These are phyloP conservation scores for Fraxinus pennsylvanica DNA, from an alignment of 257 asterid species.

Conservation along the genomic window DNA sequence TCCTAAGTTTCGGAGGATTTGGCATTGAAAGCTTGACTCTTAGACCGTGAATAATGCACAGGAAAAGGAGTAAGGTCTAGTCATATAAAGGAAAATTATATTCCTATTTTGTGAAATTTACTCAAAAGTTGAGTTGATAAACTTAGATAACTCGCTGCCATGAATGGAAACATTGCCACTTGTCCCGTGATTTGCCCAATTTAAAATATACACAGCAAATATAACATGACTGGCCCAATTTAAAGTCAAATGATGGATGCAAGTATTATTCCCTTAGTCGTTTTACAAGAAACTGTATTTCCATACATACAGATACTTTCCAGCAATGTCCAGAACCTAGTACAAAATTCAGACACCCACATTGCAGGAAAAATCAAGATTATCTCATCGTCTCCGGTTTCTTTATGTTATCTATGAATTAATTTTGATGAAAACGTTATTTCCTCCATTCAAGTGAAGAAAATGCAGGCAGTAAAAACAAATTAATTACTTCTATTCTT, in stretches of 20 bases:
- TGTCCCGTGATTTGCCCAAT: background rate
- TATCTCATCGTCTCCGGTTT: background rate
- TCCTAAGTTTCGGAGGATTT: background rate
- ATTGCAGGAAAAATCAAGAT: background rate
- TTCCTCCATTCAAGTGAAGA: background rate
- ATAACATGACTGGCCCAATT: background rate
- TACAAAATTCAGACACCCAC: background rate
- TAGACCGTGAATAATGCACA: background rate
- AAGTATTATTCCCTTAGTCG: background rate
- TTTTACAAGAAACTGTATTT: background rate
- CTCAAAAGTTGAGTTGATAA: background rate
- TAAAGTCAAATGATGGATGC: background rate
- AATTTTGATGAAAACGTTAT: background rate
- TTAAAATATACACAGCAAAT: too few species aligned
- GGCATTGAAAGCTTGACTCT: background rate
- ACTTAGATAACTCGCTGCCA: background rate
- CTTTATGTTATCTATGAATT: background rate
- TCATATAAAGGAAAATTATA: background rate
- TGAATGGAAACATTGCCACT: background rate
- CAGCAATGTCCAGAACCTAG: background rate
- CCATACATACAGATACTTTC: background rate
- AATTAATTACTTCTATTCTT: too few species aligned
- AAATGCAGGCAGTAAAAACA: background rate
- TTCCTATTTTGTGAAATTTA: background rate
- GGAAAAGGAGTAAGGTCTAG: background rate